phyloP scores from a whole-genome alignment of 2,329 filamentous ascomycete species.

The Phyllachora maydis region DNA sequence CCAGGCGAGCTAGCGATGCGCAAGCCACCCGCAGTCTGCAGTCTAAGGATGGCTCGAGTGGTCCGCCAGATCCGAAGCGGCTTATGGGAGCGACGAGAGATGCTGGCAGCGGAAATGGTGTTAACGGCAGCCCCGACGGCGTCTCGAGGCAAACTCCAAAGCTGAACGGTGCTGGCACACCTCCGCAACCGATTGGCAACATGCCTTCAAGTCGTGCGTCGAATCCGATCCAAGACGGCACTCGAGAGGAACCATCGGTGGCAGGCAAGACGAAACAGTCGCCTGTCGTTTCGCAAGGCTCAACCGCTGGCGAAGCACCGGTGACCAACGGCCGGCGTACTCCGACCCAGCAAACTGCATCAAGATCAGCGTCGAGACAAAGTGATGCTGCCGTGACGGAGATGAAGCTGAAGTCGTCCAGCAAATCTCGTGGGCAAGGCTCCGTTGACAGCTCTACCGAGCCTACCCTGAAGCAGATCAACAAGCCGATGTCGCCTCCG shows the following conservation, averaged over 20 bases:
- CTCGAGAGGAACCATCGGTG: no score
- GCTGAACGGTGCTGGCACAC: no score
- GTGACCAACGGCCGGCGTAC: conserved; percentile 40
- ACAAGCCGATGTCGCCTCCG: conserved; percentile 35
- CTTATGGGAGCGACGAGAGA: conserved; percentile 16
- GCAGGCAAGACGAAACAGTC: conserved; percentile 23
- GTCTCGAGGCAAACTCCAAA: no score
- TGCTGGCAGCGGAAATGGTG: conserved; percentile 12
- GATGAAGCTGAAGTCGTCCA: conserved; percentile 21
- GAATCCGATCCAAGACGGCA: no score
- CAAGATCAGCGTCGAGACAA: conserved; percentile 16
- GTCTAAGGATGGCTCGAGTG: conserved; percentile 29
- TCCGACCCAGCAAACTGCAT: conserved; percentile 27
- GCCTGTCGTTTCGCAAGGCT: conserved; percentile 18
- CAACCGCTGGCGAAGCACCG: conserved; percentile 22
- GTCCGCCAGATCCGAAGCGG: conserved; percentile 26
- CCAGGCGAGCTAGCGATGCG: conserved; percentile 13
- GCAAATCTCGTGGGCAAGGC: conserved; percentile 36
- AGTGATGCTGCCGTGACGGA: conserved; percentile 7
- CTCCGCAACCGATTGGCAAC: no score
- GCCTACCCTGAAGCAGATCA: conserved; percentile 20
- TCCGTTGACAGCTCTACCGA: conserved; percentile 52
- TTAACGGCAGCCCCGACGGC: conserved; percentile 21
- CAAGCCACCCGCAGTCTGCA: conserved; percentile 14
- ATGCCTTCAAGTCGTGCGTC: no score